Conservation (phyloP, 345 rosid species). For the Rhodomyrtus tomentosa region DNA sequence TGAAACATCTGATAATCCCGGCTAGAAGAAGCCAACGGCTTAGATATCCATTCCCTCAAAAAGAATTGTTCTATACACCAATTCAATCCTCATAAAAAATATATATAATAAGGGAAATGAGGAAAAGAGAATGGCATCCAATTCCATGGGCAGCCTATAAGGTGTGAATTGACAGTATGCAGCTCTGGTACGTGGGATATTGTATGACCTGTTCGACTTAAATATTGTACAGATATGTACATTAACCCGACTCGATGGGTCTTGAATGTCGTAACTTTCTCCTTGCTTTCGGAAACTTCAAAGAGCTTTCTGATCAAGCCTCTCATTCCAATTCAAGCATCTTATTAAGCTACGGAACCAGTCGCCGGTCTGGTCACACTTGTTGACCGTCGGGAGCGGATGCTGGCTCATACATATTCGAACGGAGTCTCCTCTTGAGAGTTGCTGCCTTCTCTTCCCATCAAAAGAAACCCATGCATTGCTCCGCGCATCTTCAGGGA, state of each 20-base stretch:
- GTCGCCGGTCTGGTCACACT: conserved; percentile 88
- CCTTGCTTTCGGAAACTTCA: conserved; percentile 9
- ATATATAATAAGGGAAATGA: neutral
- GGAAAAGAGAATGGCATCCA: neutral
- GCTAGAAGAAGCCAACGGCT: neutral
- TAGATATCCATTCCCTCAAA: neutral
- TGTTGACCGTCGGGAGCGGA: conserved; percentile 94
- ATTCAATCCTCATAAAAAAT: neutral
- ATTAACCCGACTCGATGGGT: neutral
- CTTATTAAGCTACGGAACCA: conserved; percentile 95
- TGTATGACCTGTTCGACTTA: neutral
- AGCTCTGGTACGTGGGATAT: neutral
- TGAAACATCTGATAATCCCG: neutral
- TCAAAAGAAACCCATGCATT: conserved; percentile 99
- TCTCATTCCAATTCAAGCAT: conserved; percentile 96
- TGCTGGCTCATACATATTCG: conserved; percentile 88
- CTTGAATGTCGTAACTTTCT: neutral
- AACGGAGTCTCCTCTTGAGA: conserved; percentile 90
- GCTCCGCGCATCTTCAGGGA: conserved; percentile 87
- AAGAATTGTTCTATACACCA: neutral
- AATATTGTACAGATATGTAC: neutral
- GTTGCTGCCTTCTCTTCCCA: conserved; percentile 97
- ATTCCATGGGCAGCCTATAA: neutral
- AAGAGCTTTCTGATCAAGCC: conserved; percentile 84
- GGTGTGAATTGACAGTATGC: neutral